Evolutionary conservation across 495 filamentous ascomycete genomes (phyloP).

Genomic region (Xylaria bambusicola): DNA sequence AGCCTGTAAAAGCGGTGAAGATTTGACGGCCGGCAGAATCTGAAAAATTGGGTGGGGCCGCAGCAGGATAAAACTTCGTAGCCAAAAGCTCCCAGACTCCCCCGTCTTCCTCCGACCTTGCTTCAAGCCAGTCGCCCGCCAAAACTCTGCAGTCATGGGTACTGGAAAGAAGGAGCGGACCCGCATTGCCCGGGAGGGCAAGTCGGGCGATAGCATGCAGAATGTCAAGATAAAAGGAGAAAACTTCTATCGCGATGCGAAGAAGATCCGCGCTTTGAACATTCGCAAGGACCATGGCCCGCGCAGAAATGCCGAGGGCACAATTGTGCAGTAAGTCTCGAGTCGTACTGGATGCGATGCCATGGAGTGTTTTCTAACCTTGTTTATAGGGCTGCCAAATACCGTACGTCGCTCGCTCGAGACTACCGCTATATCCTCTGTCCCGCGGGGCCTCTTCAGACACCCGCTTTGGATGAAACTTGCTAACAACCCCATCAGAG

Average conservation of each 20-base stretch:
- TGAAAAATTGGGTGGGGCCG: slow-evolving; percentile 24
- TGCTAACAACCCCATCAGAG: slow-evolving; percentile 46
- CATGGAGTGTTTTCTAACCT: background rate
- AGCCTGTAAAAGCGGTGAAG: slow-evolving; percentile 9
- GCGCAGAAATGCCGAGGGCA: slow-evolving; percentile 70
- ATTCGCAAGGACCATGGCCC: slow-evolving; percentile 82
- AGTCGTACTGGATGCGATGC: too few species aligned
- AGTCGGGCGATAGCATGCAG: slow-evolving; percentile 69
- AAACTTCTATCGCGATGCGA: slow-evolving; percentile 86
- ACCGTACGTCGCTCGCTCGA: slow-evolving; percentile 41
- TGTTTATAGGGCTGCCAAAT: slow-evolving; percentile 64
- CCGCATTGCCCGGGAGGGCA: slow-evolving; percentile 77
- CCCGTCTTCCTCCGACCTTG: slow-evolving; percentile 4
- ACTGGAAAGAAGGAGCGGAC: slow-evolving; percentile 90
- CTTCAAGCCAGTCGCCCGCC: slow-evolving; percentile 20
- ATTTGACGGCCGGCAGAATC: slow-evolving; percentile 1
- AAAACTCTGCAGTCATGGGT: slow-evolving; percentile 75
- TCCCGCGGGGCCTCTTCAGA: too few species aligned
- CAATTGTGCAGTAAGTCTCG: slow-evolving; percentile 58
- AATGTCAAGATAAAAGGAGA: slow-evolving; percentile 95
- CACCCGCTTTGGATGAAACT: too few species aligned
- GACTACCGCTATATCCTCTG: background rate
- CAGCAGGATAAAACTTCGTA: slow-evolving; percentile 18
- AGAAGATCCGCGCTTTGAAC: slow-evolving; percentile 83
- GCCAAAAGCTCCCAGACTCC: background rate